Evolutionary conservation across 805 yeast genomes (phyloP), one percentile per base, ranked within the genome.

Genomic region (Saturnispora halmiae): DNA sequence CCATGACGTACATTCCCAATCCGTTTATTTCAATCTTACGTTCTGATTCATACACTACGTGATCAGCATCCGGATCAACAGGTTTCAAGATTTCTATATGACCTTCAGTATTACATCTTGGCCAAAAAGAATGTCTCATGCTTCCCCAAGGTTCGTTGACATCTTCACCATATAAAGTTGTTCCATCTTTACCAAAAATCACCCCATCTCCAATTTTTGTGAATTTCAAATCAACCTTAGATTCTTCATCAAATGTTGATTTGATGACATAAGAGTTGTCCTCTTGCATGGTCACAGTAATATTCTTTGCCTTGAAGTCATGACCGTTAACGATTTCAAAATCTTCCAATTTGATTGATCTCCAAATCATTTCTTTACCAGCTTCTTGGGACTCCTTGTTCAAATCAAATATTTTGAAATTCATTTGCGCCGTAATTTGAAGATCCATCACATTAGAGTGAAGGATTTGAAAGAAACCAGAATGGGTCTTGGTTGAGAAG

Each of bases 101-200:
- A 55, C 98, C 98, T 15, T 54, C 56, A 34, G 76, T 81, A 16
- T 63, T 47, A 60, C 87, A 80, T 60, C 97, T 75, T 47, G 98
- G 98, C 97, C 97, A 92, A 64, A 92, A 92, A 6, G 77, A 65
- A 58, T 92, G 98, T 61, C 96, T 78, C 95, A 92, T 88, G 7
- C 82, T 70, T 13, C 98, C 98, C 98, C 98, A 92, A 26, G 97
- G 97, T 46, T 82, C 76, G 28, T 69, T 72, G 13, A 71, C 53
- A 56, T 88, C 86, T 31, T 85, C 85, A 48, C 98, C 98, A 58
- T 87, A 92, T 49, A 72, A 70, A 11, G 96, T 82, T 35, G 73
- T 65, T 49, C 97, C 97, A 57, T 88, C 85, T 38, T 73, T 70
- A 54, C 97, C 98, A 51, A 90, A 82, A 63, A 87, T 85, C 52